phyloP scores from a whole-genome alignment of 306 rosid genomes.

The Prosopis cineraria region DNA sequence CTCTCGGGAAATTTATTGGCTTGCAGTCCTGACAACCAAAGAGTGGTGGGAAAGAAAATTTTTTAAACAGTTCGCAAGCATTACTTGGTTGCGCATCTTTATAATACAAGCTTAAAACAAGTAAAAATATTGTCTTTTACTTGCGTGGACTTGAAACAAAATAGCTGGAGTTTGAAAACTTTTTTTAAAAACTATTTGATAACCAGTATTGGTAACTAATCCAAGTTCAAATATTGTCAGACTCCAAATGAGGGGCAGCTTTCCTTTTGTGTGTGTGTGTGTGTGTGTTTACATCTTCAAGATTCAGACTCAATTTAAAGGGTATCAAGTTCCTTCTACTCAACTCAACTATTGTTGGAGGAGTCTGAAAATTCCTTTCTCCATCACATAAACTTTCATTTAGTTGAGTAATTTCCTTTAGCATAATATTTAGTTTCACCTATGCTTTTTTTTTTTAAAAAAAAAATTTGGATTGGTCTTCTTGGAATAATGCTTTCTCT shows the following conservation, averaged over 20 bases:
- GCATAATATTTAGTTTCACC: not conserved
- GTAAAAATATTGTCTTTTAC: not conserved
- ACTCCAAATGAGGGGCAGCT: not conserved
- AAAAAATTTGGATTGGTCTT: conserved; percentile 12
- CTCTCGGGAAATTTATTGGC: not conserved
- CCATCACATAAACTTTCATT: not conserved
- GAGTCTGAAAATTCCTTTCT: not conserved
- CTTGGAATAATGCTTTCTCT: not conserved
- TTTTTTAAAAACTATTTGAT: not conserved
- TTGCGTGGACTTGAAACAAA: not conserved
- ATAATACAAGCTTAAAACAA: not conserved
- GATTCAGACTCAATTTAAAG: too few relatives aligned
- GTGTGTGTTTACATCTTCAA: too few relatives aligned
- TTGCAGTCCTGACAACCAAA: not conserved
- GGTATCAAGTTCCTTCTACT: too few relatives aligned
- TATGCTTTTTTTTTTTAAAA: not conserved
- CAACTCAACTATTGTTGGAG: too few relatives aligned
- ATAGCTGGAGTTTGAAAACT: too few relatives aligned
- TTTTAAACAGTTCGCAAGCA: not conserved
- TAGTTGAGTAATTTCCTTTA: not conserved
- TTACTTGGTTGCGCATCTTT: conserved; percentile 2
- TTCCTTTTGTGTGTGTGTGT: too few relatives aligned
- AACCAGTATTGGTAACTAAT: not conserved
- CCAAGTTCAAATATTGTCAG: not conserved
- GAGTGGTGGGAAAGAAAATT: conserved; percentile 1